Conservation (phyloP, 176 grass and related monocot species). For the Ananas comosus region DNA sequence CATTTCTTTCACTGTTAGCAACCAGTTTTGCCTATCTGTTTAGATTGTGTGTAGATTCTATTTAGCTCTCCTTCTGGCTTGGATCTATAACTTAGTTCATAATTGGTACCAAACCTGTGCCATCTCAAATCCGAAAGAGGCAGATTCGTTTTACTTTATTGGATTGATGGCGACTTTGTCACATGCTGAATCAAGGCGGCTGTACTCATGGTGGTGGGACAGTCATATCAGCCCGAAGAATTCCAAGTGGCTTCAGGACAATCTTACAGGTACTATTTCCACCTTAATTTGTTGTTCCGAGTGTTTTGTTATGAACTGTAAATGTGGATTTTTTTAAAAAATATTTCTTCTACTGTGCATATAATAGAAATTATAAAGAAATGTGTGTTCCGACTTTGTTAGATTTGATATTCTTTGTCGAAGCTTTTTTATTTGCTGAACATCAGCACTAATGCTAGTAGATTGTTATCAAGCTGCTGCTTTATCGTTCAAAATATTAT, state of each 20-base stretch:
- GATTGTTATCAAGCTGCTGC: no score
- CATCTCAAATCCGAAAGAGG: background rate
- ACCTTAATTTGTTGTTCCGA: constrained; percentile 7
- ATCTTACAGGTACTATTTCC: constrained; percentile 51
- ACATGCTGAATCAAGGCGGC: constrained; percentile 29
- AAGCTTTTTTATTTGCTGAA: background rate
- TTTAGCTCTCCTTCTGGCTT: constrained; percentile 2
- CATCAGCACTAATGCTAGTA: background rate
- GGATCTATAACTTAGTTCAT: constrained; percentile 5
- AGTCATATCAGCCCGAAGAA: constrained; percentile 91
- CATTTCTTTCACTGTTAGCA: background rate
- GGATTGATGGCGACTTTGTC: constrained; percentile 38
- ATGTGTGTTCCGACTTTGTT: background rate
- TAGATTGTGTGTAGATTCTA: background rate
- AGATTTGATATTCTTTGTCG: background rate
- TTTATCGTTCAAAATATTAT: no score
- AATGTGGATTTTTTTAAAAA: background rate
- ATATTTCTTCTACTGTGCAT: background rate
- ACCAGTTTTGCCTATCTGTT: background rate
- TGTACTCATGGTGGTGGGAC: constrained; percentile 57
- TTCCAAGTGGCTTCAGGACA: constrained; percentile 93
- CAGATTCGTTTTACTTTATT: constrained; percentile 4
- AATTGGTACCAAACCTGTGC: background rate
- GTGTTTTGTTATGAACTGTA: background rate
- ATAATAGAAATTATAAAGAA: background rate